These are phyloP conservation scores for Panaeolus cyanescens DNA, from an alignment of 768 basidiomycete species.

Conservation along the genomic window DNA sequence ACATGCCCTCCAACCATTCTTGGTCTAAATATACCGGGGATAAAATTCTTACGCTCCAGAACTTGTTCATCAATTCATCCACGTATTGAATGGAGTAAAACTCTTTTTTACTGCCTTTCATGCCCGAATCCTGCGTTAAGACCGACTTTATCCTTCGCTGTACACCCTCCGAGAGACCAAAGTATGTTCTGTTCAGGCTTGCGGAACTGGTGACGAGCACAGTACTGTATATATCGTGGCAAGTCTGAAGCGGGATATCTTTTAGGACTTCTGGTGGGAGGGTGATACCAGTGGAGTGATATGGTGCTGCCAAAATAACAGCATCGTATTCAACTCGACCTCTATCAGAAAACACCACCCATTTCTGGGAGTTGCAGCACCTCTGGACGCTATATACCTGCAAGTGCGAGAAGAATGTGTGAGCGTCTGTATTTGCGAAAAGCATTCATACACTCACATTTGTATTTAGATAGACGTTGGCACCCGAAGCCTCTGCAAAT, in stretches of 20 bases:
- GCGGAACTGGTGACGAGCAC: constrained; percentile 78
- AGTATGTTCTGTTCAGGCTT: constrained; percentile 64
- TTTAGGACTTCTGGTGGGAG: constrained; percentile 49
- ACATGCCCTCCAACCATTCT: constrained; percentile 67
- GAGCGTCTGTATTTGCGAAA: constrained; percentile 55
- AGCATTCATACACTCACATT: constrained; percentile 55
- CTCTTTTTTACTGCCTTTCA: constrained; percentile 70
- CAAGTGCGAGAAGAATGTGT: no score
- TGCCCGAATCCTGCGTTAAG: constrained; percentile 64
- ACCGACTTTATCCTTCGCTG: constrained; percentile 66
- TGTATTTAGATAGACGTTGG: constrained; percentile 71
- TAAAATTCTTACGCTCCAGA: constrained; percentile 90
- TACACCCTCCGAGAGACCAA: constrained; percentile 49
- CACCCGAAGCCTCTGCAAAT: constrained; percentile 71
- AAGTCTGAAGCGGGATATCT: constrained; percentile 68
- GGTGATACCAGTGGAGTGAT: constrained; percentile 63
- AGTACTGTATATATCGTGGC: constrained; percentile 87
- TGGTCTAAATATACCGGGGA: constrained; percentile 64
- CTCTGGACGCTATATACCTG: no score
- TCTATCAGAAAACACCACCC: constrained; percentile 51
- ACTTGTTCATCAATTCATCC: constrained; percentile 53
- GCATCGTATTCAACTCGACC: constrained; percentile 61
- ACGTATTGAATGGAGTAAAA: constrained; percentile 90
- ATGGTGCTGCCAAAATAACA: constrained; percentile 87
- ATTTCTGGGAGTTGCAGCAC: no score